Base-by-base conservation (phyloP, 2,329 filamentous ascomycete genomes). In the Diplodia corticola region DNA sequence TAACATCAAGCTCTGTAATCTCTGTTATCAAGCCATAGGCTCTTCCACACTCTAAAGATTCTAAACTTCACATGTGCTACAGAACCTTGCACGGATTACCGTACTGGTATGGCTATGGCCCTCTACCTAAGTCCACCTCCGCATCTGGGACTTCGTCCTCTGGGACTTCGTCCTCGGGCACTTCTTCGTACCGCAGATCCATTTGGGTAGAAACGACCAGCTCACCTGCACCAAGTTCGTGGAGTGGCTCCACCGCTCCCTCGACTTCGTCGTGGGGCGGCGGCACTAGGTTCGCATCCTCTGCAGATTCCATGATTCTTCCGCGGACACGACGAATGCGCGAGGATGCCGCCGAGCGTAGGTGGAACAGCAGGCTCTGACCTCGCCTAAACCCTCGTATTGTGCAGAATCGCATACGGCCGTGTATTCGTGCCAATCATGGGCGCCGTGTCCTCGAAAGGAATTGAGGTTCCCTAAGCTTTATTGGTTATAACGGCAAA, bases 231-330 rank as follows among this genome's bases (percentile, higher is more conserved):
- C 17, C 30, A 54, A 53, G 24, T 17, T 28, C 26, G 4, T 50
- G 20, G 22, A 30, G 22, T 26, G 51, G 51, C 9, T 54, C 51
- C 24, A 57, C 54, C 15, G 54, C 54, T 26, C 54, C 54, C 10
- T 40, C 54, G 6, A 57, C 53, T 4, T 57, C 53, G 22, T 57
- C 53, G n/a, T 57, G 53, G 53, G 53, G 53, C n/a, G 53, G 53
- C 24, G 53, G 53, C 5, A 26, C 13, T 9, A 57, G 54, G 35
- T 57, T 57, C 17, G 13, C 22, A 1, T 57, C 54, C 10, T 13
- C 54, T 12, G 35, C 54, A 6, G 54, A 57, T 22, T 57, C 54
- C 7, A 57, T 57, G 35, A 57, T 57, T 22, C 33, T 57, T 15
- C 33, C 33, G 20, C 22, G 54, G 26, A 57, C 30, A 9, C 33